Conservation (phyloP, 2,329 filamentous ascomycete genomes). For the Monilinia fructicola region DNA sequence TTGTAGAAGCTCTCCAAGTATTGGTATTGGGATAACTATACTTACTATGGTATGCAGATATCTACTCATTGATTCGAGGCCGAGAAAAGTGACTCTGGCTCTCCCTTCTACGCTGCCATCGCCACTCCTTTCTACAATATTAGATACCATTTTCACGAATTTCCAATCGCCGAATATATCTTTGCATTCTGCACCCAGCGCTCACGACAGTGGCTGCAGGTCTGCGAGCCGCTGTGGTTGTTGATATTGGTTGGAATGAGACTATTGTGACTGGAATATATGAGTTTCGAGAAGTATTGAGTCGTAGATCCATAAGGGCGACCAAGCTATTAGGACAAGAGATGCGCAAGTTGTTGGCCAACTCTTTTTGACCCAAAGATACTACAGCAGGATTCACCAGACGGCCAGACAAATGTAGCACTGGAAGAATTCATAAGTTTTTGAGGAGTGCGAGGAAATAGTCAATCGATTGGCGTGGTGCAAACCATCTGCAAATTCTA, state of each 20-base stretch:
- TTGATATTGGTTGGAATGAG: conserved; percentile 93
- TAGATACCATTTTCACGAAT: conserved; percentile 76
- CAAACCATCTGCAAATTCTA: conserved; percentile 39
- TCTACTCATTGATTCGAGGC: conserved; percentile 70
- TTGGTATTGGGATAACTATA: background rate
- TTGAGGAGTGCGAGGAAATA: conserved; percentile 81
- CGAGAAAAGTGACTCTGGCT: conserved; percentile 71
- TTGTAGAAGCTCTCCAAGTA: conserved; percentile 47
- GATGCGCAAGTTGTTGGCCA: conserved; percentile 63
- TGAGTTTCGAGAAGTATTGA: conserved; percentile 80
- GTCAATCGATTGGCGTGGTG: conserved; percentile 78
- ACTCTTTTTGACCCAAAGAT: conserved; percentile 42
- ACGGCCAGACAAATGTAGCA: conserved; percentile 23
- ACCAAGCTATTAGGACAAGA: conserved; percentile 70
- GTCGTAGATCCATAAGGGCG: conserved; percentile 68
- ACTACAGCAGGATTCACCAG: conserved; percentile 30
- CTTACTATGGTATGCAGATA: conserved; percentile 46
- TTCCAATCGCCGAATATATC: conserved; percentile 81
- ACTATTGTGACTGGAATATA: conserved; percentile 83
- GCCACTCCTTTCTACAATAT: conserved; percentile 69
- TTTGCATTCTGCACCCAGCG: conserved; percentile 73
- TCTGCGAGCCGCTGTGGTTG: conserved; percentile 77
- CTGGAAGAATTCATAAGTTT: conserved; percentile 54
- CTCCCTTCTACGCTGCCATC: conserved; percentile 77
- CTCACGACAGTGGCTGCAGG: conserved; percentile 77